These are phyloP conservation scores for Claviceps maximensis DNA, from an alignment of 2,329 filamentous ascomycete species.

Conservation along the genomic window DNA sequence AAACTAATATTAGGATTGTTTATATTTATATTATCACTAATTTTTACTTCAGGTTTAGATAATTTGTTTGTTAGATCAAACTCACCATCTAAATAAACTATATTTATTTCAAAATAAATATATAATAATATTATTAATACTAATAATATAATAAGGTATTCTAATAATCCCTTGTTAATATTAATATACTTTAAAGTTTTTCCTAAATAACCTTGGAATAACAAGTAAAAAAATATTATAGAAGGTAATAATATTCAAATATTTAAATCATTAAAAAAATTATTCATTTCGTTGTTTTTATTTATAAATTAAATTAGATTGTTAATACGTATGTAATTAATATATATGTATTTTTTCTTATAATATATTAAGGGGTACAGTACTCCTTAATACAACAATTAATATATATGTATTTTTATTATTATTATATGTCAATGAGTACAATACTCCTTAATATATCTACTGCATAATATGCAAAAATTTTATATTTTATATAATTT, in stretches of 20 bases:
- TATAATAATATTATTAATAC: neutral
- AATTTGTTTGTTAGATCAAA: neutral
- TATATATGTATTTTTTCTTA: no score
- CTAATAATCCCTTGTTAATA: neutral
- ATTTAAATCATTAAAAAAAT: neutral
- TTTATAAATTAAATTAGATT: no score
- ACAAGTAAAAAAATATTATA: neutral
- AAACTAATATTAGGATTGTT: neutral
- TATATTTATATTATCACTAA: neutral
- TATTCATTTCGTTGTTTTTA: neutral
- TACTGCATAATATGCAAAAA: no score
- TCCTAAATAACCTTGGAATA: neutral
- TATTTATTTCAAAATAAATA: neutral
- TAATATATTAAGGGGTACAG: no score
- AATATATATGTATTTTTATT: no score
- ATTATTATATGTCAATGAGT: no score
- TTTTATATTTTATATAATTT: no score
- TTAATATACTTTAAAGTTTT: neutral
- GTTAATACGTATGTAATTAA: no score
- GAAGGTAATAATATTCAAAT: neutral
- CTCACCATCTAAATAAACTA: neutral
- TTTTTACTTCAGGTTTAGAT: neutral
- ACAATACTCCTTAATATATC: no score
- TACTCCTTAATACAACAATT: no score
- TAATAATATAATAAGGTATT: neutral